Percentiles rank a stretch among this genome's conserved stretches.
phyloP scores from a whole-genome alignment of 208 protist genomes.

The Trypanosoma vivax region DNA sequence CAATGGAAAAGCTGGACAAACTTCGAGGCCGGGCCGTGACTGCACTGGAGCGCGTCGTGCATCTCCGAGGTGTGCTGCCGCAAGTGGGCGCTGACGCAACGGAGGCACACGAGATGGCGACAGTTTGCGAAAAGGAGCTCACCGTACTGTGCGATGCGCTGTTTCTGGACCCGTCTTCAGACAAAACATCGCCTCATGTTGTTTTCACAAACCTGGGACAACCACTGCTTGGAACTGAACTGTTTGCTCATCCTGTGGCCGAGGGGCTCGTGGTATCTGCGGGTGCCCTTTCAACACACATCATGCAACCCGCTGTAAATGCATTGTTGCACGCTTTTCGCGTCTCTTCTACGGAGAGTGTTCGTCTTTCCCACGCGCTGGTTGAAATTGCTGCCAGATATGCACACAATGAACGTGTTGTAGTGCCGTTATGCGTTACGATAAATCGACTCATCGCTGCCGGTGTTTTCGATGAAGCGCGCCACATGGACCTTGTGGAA shows the following conservation, averaged over 20 bases:
- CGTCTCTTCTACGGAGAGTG: constrained; percentile 3
- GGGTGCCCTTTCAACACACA: constrained; percentile 81
- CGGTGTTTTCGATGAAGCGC: constrained; percentile 34
- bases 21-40: constrained; percentile 58
- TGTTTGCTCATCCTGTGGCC: constrained; percentile 47
- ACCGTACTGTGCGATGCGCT: background rate
- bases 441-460: constrained; percentile 51
- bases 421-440: constrained; percentile 68
- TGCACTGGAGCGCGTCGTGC: constrained; percentile 26
- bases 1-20: constrained; percentile 91
- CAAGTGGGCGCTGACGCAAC: constrained; percentile 3
- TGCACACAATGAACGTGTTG: constrained; percentile 64
- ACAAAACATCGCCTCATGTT: constrained; percentile 31
- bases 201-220: constrained; percentile 40
- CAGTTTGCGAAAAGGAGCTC: constrained; percentile 3
- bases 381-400: constrained; percentile 40
- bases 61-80: constrained; percentile 14
- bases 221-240: constrained; percentile 38
- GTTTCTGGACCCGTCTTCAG: background rate
- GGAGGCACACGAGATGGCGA: background rate
- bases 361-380: constrained; percentile 45
- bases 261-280: constrained; percentile 80
- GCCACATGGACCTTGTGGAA: constrained; percentile 43
- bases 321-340: constrained; percentile 53
- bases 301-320: constrained; percentile 48